Percentiles rank a stretch among this genome's conserved stretches.
Conservation (phyloP, 805 yeast species). For the Suhomyces sp. region DNA sequence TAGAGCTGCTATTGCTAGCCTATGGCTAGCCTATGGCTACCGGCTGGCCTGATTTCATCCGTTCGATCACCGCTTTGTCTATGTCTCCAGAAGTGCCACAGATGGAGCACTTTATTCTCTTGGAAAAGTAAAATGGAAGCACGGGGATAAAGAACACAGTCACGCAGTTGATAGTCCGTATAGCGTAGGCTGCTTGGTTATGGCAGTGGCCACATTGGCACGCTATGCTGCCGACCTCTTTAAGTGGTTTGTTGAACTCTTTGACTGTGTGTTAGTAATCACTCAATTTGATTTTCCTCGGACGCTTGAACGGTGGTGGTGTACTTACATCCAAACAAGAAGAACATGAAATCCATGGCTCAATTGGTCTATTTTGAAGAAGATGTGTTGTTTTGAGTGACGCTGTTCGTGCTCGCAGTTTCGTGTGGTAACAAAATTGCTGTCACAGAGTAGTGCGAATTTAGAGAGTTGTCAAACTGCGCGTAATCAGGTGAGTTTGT, state of each 20-base stretch:
- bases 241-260: constrained; percentile 32
- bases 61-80: constrained; percentile 19
- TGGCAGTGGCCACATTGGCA: constrained; percentile 59
- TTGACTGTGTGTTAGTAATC: constrained; percentile 20
- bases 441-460: not conserved
- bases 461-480: too few species aligned
- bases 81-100: constrained; percentile 45
- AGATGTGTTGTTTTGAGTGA: not conserved
- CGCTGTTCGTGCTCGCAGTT: not conserved
- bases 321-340: constrained; percentile 35
- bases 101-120: constrained; percentile 48
- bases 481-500: not conserved
- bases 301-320: not conserved
- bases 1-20: not conserved
- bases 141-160: constrained; percentile 55
- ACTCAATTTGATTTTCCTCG: too few species aligned
- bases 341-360: constrained; percentile 31
- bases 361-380: not conserved
- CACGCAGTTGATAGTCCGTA: constrained; percentile 52
- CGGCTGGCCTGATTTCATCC: constrained; percentile 32
- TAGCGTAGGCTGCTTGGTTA: constrained; percentile 51
- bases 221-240: constrained; percentile 27
- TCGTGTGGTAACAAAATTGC: not conserved
- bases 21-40: constrained; percentile 23
- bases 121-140: constrained; percentile 51